phyloP scores from a whole-genome alignment of 192 early-diverging fungal genomes.

The Coemansia sp. region DNA sequence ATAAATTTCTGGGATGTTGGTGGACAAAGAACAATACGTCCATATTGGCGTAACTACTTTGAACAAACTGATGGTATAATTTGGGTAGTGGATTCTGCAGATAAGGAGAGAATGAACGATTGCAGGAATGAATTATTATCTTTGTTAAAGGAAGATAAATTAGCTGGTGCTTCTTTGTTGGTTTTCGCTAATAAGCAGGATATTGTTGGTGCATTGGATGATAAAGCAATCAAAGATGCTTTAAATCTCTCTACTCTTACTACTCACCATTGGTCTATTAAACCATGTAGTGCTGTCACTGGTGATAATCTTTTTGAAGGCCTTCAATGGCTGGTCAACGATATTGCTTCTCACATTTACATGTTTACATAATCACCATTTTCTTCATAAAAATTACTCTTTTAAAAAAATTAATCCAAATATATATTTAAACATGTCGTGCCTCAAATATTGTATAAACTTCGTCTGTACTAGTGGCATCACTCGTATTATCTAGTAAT shows the following conservation, averaged over 20 bases:
- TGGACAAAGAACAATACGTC: constrained; percentile 93
- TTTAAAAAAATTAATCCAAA: background rate
- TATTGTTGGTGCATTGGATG: constrained; percentile 74
- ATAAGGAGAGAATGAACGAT: constrained; percentile 74
- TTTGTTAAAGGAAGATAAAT: constrained; percentile 86
- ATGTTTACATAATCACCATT: constrained; percentile 59
- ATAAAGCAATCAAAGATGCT: constrained; percentile 67
- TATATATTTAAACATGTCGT: constrained; percentile 17
- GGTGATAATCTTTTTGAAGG: constrained; percentile 75
- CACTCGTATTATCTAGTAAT: background rate
- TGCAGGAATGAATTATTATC: constrained; percentile 74
- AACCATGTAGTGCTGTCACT: constrained; percentile 81
- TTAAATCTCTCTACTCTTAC: constrained; percentile 69
- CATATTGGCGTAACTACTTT: constrained; percentile 99
- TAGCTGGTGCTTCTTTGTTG: constrained; percentile 89
- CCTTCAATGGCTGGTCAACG: constrained; percentile 91
- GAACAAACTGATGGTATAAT: constrained; percentile 96
- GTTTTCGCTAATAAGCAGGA: constrained; percentile 99
- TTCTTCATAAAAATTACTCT: background rate
- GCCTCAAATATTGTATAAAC: constrained; percentile 37
- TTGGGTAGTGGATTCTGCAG: constrained; percentile 97
- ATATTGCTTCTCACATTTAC: constrained; percentile 88
- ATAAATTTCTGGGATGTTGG: constrained; percentile 97
- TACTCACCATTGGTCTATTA: constrained; percentile 93
- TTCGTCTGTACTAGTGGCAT: constrained; percentile 10